A percentile compares a stretch with the other conserved stretches of the same genome.
Conservation (phyloP, 306 rosid genomes). For the Notholithocarpus densiflorus region DNA sequence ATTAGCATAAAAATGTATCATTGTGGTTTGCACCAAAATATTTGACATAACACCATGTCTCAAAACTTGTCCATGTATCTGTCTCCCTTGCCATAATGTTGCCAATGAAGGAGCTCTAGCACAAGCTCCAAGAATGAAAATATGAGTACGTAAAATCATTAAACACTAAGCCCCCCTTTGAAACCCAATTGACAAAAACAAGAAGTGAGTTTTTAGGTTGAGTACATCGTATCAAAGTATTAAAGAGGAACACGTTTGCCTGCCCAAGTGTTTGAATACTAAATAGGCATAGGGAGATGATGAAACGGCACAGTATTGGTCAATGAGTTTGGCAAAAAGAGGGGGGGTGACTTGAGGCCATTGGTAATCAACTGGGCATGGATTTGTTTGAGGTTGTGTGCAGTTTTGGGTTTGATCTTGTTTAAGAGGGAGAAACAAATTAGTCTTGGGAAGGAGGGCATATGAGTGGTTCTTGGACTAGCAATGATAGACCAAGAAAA, state of each 20-base stretch:
- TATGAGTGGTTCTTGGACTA: slow-evolving; percentile 2
- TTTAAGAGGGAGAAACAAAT: slow-evolving; percentile 31
- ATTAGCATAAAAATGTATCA: slow-evolving; percentile 51
- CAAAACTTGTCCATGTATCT: slow-evolving; percentile 44
- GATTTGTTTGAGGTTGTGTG: slow-evolving; percentile 40
- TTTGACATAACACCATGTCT: slow-evolving; percentile 51
- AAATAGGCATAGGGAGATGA: slow-evolving; percentile 41
- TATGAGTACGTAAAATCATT: slow-evolving; percentile 43
- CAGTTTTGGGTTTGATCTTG: slow-evolving; percentile 30
- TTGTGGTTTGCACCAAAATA: slow-evolving; percentile 51
- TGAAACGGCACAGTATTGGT: slow-evolving; percentile 38
- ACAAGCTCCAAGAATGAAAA: slow-evolving; percentile 69
- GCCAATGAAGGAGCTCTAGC: slow-evolving; percentile 59
- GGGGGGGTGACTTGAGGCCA: slow-evolving; percentile 47
- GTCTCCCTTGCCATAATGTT: slow-evolving; percentile 48
- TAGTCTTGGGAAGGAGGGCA: slow-evolving; percentile 41
- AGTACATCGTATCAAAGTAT: slow-evolving; percentile 60
- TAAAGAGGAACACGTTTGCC: slow-evolving; percentile 49
- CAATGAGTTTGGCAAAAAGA: slow-evolving; percentile 49
- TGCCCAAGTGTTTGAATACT: slow-evolving; percentile 33
- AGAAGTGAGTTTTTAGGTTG: slow-evolving; percentile 47
- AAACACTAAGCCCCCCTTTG: slow-evolving; percentile 38
- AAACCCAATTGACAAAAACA: slow-evolving; percentile 44
- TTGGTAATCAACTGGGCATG: slow-evolving; percentile 65
- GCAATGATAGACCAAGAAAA: no score